A percentile compares a stretch with the other conserved stretches of the same genome.
Evolutionary conservation across 2,329 filamentous ascomycete genomes (phyloP).

Genomic region (Gaeumannomyces sp.): DNA sequence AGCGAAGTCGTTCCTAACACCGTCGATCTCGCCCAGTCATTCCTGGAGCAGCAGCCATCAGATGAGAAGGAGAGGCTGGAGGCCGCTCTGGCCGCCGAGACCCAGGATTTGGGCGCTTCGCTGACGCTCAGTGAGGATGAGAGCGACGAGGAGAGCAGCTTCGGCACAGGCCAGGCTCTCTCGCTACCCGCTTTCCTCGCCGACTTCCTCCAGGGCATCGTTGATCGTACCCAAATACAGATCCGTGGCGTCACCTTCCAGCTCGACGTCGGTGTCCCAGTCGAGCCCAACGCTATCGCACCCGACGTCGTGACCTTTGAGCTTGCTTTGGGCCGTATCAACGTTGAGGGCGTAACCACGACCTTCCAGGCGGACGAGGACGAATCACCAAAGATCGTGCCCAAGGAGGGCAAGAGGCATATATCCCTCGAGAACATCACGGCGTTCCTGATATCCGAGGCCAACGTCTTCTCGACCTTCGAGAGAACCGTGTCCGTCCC

Average conservation of each 20-base stretch:
- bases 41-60: constrained; percentile 64
- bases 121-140: constrained; percentile 51
- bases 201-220: constrained; percentile 65
- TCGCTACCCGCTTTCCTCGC: constrained; percentile 65
- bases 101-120: constrained; percentile 56
- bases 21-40: constrained; percentile 69
- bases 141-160: constrained; percentile 51
- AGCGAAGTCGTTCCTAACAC: constrained; percentile 54
- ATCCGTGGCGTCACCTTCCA: constrained; percentile 61
- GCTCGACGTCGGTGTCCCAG: constrained; percentile 53
- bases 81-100: constrained; percentile 58
- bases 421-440: constrained; percentile 58
- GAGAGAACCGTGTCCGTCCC: constrained; percentile 51
- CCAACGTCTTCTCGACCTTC: constrained; percentile 56
- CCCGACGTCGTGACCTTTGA: constrained; percentile 57
- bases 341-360: constrained; percentile 60
- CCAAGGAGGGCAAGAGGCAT: constrained; percentile 59
- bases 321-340: constrained; percentile 57
- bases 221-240: constrained; percentile 62
- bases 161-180: constrained; percentile 66
- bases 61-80: constrained; percentile 63
- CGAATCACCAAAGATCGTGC: constrained; percentile 30
- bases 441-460: constrained; percentile 61
- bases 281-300: constrained; percentile 38
- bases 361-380: constrained; percentile 22